Conservation (phyloP, 129 eudicot genomes). For the Flaveria sonorensis region DNA sequence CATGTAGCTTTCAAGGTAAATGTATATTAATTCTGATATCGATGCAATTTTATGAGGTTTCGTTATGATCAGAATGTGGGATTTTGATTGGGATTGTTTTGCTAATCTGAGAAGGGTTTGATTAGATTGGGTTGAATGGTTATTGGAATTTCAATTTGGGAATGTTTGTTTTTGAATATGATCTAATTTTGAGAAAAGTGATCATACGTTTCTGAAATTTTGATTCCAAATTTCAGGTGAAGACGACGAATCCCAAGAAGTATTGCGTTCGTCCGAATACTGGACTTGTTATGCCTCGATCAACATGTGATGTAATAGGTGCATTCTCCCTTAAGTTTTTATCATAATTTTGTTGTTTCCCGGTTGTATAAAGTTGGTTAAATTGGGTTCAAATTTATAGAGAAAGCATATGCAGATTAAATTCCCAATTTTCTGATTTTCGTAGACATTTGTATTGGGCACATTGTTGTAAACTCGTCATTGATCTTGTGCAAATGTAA, state of each 20-base stretch:
- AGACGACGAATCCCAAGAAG: conserved; percentile 91
- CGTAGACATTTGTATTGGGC: not conserved
- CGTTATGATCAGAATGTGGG: not conserved
- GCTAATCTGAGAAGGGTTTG: not conserved
- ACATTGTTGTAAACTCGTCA: not conserved
- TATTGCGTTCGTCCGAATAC: conserved; percentile 87
- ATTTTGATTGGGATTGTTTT: too few species aligned
- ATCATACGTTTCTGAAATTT: not conserved
- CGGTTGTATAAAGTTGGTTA: too few species aligned
- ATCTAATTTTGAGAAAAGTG: conserved; percentile 8
- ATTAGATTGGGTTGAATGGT: not conserved
- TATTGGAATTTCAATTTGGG: not conserved
- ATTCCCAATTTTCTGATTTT: not conserved
- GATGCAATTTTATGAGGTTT: not conserved
- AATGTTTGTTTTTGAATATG: not conserved
- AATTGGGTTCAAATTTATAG: too few species aligned
- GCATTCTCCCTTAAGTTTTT: not conserved
- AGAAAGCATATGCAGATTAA: not conserved
- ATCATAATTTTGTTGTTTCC: not conserved
- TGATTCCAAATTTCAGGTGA: conserved; percentile 48
- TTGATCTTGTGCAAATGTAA: not conserved
- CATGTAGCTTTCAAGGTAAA: conserved; percentile 80
- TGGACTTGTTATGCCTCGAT: conserved; percentile 69
- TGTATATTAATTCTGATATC: not conserved
- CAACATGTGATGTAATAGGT: conserved; percentile 71